Evolutionary conservation across 768 basidiomycete genomes (phyloP).

Genomic region (Pulveroboletus ravenelii): DNA sequence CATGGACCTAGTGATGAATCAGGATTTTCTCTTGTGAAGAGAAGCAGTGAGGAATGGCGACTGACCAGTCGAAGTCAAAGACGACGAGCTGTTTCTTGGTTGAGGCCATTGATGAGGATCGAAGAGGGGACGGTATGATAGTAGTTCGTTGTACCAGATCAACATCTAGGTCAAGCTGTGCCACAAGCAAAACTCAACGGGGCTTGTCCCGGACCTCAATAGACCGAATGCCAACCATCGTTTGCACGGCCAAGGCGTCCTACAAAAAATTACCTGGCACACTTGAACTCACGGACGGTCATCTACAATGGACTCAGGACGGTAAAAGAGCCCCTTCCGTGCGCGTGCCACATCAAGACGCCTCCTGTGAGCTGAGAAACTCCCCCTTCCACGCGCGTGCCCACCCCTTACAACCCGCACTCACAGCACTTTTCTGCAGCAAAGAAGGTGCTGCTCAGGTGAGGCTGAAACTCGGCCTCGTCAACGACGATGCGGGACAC

Average conservation of each 20-base stretch:
- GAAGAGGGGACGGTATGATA: neutral
- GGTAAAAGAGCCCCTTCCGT: conserved; percentile 62
- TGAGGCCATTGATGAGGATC: conserved; percentile 11
- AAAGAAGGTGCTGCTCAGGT: conserved; percentile 81
- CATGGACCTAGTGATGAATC: conserved; percentile 58
- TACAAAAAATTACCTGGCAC: conserved; percentile 81
- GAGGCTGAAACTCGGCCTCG: conserved; percentile 67
- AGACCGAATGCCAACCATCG: conserved; percentile 53
- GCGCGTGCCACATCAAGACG: conserved; percentile 55
- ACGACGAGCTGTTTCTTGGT: conserved; percentile 71
- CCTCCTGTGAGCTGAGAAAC: conserved; percentile 48
- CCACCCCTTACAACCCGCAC: neutral
- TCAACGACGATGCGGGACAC: conserved; percentile 67
- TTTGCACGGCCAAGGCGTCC: conserved; percentile 70
- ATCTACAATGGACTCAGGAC: conserved; percentile 78
- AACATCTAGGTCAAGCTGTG: neutral
- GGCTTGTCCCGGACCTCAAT: neutral
- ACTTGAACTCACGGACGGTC: conserved; percentile 67
- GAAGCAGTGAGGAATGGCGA: conserved; percentile 1
- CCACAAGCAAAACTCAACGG: neutral
- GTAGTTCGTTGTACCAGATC: neutral
- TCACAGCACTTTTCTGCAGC: conserved; percentile 75
- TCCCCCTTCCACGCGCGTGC: conserved; percentile 4
- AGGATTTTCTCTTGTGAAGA: neutral
- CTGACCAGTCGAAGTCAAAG: conserved; percentile 95